Evolutionary conservation across 257 asterid species (phyloP).

Genomic region (Gentiana straminea): DNA sequence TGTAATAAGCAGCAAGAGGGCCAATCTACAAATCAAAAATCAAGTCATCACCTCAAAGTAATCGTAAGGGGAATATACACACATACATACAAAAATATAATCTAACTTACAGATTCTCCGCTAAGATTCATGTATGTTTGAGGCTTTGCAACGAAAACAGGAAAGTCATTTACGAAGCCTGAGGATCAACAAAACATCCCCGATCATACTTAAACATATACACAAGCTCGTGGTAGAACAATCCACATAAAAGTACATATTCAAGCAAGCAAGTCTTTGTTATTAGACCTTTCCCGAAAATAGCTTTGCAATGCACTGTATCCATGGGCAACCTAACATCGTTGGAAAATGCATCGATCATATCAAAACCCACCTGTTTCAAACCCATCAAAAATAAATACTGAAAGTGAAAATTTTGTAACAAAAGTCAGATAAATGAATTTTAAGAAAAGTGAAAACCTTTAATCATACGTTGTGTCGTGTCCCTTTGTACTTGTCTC

Average conservation of each 20-base stretch:
- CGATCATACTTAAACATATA: neutral
- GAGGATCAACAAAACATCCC: constrained; percentile 10
- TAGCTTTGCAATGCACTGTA: constrained; percentile 68
- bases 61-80: no score
- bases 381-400: neutral
- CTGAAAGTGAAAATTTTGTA: neutral
- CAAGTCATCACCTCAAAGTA: no score
- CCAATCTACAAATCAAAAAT: constrained; percentile 47
- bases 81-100: neutral
- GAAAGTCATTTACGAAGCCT: constrained; percentile 65
- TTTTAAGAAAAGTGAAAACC: neutral
- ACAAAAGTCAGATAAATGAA: neutral
- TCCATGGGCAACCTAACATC: constrained; percentile 58
- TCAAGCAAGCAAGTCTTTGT: neutral
- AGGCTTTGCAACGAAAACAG: constrained; percentile 86
- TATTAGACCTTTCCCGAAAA: constrained; percentile 67
- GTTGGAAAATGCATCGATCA: constrained; percentile 70
- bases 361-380: constrained; percentile 57
- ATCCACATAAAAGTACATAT: neutral
- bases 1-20: constrained; percentile 94
- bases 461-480: constrained; percentile 46
- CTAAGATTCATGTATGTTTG: constrained; percentile 89
- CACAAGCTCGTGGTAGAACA: no score
- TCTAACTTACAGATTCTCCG: constrained; percentile 77
- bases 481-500: constrained; percentile 68